Evolutionary conservation across 2,329 filamentous ascomycete genomes (phyloP), one percentile per base, ranked within the genome.

Genomic region (Dryadomyces sulphureus): DNA sequence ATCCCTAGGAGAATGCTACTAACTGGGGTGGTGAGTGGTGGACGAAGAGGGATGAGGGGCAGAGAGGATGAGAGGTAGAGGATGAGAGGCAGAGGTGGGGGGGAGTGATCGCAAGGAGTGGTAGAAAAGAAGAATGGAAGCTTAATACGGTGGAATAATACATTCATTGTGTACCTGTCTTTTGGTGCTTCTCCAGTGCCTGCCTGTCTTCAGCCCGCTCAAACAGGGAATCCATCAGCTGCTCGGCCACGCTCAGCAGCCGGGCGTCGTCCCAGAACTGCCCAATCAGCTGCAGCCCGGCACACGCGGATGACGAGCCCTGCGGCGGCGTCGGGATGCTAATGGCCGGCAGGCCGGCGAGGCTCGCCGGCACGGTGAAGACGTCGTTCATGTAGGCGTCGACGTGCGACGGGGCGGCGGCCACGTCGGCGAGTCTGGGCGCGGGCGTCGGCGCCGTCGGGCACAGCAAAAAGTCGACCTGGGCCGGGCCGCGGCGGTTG

Each of bases 361-460:
- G 67, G 63, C 88, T 95, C 2, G 90, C 88, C 1, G 92, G 92
- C 1, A 98, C 90, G 0, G 92, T 96, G 56, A 96, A 90, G 1
- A 96, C 82, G 63, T 98, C 92, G 57, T 92, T 94, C 69, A 84
- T 84, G 58, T 95, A 96, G 1, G 75, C 75, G 55, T 90, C 79
- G n/a, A 94, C 65, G 9, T 72, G 67, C 40, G 64, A 69, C 60
- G 77, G 68, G 49, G 65, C 55, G 0, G 48, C 45, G 11, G 11
- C 22, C 3, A 54, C 46, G 22, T 52, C 46, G 35, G 46, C 49
- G 47, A 62, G 62, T 39, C 66, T 66, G 0, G 65, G 64, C 5
- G 69, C 64, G 17, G 60, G 62, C 6, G 64, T 75, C 24, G 89
- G 88, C 7, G 89, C 82, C 1, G 90, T 96, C 0, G 92, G 92